Evolutionary conservation across 2,329 filamentous ascomycete species (phyloP).

Genomic region (Calonectria pseudoreteaudii): DNA sequence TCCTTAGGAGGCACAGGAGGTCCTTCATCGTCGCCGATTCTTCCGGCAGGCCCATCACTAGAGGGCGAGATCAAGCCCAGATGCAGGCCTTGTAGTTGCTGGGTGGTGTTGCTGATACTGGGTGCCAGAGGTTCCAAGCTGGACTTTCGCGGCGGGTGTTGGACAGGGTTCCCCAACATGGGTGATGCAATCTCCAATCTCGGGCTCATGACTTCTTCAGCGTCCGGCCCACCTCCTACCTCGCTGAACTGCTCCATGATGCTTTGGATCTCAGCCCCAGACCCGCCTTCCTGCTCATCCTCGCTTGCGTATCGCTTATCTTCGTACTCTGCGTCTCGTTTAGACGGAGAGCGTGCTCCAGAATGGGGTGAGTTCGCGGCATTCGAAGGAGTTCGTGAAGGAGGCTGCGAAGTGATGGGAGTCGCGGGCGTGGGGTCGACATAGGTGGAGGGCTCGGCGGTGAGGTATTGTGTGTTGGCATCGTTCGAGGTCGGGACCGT

Average conservation of each 20-base stretch:
- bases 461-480: conserved; percentile 56
- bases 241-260: conserved; percentile 98
- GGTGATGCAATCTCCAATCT: conserved; percentile 86
- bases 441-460: conserved; percentile 61
- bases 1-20: conserved; percentile 73
- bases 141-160: conserved; percentile 85
- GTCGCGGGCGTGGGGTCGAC: conserved; percentile 70
- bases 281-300: conserved; percentile 75
- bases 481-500: conserved; percentile 52
- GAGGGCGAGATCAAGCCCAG: conserved; percentile 55
- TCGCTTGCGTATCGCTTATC: conserved; percentile 69
- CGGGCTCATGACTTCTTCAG: conserved; percentile 92
- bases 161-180: conserved; percentile 72
- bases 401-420: conserved; percentile 64
- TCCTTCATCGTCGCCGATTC: conserved; percentile 58
- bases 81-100: conserved; percentile 58
- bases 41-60: conserved; percentile 52
- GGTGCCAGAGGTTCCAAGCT: conserved; percentile 81
- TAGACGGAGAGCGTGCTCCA: conserved; percentile 63
- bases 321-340: conserved; percentile 66
- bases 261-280: conserved; percentile 89
- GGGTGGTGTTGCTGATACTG: conserved; percentile 60
- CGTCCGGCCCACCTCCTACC: conserved; percentile 75
- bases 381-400: conserved; percentile 70
- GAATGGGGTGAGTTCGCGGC: conserved; percentile 61